A percentile compares a stretch with the other conserved stretches of the same genome.
Conservation (phyloP, 73 alveolate species). For the Stentor roeselii region DNA sequence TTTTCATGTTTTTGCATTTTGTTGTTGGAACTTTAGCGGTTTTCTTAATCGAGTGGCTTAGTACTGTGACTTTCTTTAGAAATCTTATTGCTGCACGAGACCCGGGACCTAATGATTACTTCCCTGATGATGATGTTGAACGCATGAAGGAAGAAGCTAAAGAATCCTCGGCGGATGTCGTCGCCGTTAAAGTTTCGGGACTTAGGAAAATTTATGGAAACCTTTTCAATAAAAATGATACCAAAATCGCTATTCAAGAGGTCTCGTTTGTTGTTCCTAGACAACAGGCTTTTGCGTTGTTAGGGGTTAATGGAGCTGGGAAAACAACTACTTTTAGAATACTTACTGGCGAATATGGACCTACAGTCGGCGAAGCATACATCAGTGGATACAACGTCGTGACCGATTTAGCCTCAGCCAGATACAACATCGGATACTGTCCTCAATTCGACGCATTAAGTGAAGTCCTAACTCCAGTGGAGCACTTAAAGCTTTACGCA, state of each 20-base stretch:
- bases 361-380: constrained; percentile 81
- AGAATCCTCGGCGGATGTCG: constrained; percentile 33
- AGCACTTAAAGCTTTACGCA: constrained; percentile 90
- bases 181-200: constrained; percentile 60
- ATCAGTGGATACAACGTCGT: constrained; percentile 66
- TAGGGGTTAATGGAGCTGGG: constrained; percentile 89
- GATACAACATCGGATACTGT: constrained; percentile 92
- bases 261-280: constrained; percentile 69
- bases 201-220: constrained; percentile 58
- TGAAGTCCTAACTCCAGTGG: constrained; percentile 89
- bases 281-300: constrained; percentile 78
- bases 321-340: constrained; percentile 73
- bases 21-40: constrained; percentile 2
- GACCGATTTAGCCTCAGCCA: constrained; percentile 44
- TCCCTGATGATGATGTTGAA: constrained; percentile 69
- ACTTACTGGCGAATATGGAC: constrained; percentile 87
- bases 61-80: constrained; percentile 7
- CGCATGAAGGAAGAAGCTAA: constrained; percentile 61
- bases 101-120: background rate
- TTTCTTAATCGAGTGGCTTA: constrained; percentile 2
- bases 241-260: constrained; percentile 60
- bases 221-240: constrained; percentile 44
- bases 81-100: constrained; percentile 2
- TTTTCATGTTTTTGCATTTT: constrained; percentile 33
- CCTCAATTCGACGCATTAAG: constrained; percentile 96